These are phyloP conservation scores for Mitragyna speciosa DNA, from an alignment of 257 asterid species.

Conservation along the genomic window DNA sequence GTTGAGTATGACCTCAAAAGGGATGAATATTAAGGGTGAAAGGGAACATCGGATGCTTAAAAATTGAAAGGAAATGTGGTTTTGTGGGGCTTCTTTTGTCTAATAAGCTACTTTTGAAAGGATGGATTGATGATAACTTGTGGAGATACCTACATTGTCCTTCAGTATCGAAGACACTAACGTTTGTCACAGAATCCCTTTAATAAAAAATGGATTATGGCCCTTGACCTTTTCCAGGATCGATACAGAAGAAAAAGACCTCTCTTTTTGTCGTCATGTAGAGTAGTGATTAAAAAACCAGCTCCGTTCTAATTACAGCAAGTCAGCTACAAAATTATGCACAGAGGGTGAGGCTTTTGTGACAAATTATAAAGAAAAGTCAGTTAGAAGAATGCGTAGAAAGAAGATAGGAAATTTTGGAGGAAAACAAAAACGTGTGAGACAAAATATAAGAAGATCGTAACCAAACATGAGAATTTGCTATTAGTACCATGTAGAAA, in stretches of 20 bases:
- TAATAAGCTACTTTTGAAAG: slow-evolving; percentile 23
- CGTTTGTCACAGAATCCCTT: slow-evolving; percentile 81
- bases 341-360: not conserved
- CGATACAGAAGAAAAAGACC: slow-evolving; percentile 40
- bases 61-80: slow-evolving; percentile 36
- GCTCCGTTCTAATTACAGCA: slow-evolving; percentile 3
- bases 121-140: slow-evolving; percentile 13
- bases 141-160: slow-evolving; percentile 70
- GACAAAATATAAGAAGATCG: too few relatives aligned
- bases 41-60: slow-evolving; percentile 66
- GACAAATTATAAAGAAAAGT: not conserved
- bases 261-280: slow-evolving; percentile 49
- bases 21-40: slow-evolving; percentile 48
- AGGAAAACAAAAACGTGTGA: not conserved
- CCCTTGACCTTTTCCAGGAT: slow-evolving; percentile 44
- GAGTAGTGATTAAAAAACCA: slow-evolving; percentile 24
- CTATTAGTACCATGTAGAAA: not conserved
- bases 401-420: not conserved
- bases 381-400: not conserved
- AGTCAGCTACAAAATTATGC: slow-evolving; percentile 4
- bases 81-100: slow-evolving; percentile 71
- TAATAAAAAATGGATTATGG: slow-evolving; percentile 23
- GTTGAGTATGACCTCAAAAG: slow-evolving; percentile 51
- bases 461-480: too few relatives aligned
- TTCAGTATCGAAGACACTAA: slow-evolving; percentile 49